Conservation (phyloP, 78 protist species). For the Capsaspora owczarzaki region DNA sequence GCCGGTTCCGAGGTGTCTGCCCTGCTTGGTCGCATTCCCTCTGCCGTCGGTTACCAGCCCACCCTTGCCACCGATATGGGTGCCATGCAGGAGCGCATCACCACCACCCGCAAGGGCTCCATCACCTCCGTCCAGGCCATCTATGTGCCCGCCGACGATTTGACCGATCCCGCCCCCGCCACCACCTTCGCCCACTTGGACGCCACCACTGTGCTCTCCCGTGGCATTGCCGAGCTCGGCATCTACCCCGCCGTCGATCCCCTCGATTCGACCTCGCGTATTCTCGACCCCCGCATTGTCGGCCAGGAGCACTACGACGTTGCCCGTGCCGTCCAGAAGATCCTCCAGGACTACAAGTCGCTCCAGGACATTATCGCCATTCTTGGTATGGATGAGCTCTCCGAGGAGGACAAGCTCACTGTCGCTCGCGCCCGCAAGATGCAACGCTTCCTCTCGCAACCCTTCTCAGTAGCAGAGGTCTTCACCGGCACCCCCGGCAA, state of each 20-base stretch:
- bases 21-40: constrained; percentile 97
- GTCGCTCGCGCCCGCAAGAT: constrained; percentile 97
- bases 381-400: constrained; percentile 96
- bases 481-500: constrained; percentile 92
- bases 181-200: constrained; percentile 98
- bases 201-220: constrained; percentile 97
- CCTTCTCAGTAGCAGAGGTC: constrained; percentile 96
- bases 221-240: constrained; percentile 93
- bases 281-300: constrained; percentile 90
- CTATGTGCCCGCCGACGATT: constrained; percentile 99
- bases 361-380: constrained; percentile 99
- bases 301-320: constrained; percentile 84
- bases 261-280: constrained; percentile 93
- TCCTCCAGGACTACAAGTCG: constrained; percentile 91
- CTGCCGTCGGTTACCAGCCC: constrained; percentile 99
- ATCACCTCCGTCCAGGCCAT: constrained; percentile 99
- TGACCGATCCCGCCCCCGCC: constrained; percentile 99
- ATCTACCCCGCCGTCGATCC: constrained; percentile 99
- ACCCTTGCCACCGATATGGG: constrained; percentile 97
- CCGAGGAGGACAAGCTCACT: constrained; percentile 91
- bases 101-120: constrained; percentile 94
- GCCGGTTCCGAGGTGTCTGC: constrained; percentile 99
- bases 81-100: constrained; percentile 97
- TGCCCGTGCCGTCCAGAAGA: constrained; percentile 85
- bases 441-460: constrained; percentile 96